Evolutionary conservation across 768 basidiomycete genomes (phyloP).

Genomic region (Tylopilus subfusipes): DNA sequence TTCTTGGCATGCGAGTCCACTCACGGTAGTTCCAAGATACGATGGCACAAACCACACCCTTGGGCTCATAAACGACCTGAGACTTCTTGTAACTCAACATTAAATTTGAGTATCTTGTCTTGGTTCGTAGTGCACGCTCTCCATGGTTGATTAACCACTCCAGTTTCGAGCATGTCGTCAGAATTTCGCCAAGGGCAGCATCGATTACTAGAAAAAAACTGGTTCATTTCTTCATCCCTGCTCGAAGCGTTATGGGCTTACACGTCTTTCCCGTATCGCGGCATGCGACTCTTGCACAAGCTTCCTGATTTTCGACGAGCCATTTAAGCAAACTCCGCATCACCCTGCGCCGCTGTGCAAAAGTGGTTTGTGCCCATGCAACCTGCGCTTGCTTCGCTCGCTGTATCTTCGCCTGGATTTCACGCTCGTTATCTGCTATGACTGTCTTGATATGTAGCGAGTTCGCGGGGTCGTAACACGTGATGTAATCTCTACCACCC

Average conservation of each 20-base stretch:
- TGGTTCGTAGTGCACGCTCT: slow-evolving; percentile 69
- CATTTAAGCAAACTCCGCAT: slow-evolving; percentile 86
- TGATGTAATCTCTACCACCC: slow-evolving; percentile 66
- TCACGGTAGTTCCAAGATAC: slow-evolving; percentile 95
- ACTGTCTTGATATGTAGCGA: slow-evolving; percentile 76
- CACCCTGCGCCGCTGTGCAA: slow-evolving; percentile 76
- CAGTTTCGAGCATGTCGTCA: slow-evolving; percentile 93
- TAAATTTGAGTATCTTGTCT: slow-evolving; percentile 62
- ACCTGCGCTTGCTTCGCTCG: slow-evolving; percentile 64
- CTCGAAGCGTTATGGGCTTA: slow-evolving; percentile 36
- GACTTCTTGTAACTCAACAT: slow-evolving; percentile 75
- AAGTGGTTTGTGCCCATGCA: slow-evolving; percentile 71
- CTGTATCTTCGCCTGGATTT: slow-evolving; percentile 72
- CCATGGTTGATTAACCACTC: slow-evolving; percentile 90
- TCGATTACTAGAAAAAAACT: slow-evolving; percentile 68
- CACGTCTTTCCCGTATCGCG: slow-evolving; percentile 95
- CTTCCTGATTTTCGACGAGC: slow-evolving; percentile 88
- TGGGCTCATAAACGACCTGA: slow-evolving; percentile 81
- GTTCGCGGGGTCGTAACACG: slow-evolving; percentile 89
- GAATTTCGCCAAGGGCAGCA: slow-evolving; percentile 89
- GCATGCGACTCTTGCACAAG: slow-evolving; percentile 82
- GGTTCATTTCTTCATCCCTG: neutral
- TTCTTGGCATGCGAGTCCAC: slow-evolving; percentile 16
- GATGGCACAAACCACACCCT: slow-evolving; percentile 88
- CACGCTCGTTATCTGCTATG: slow-evolving; percentile 66